Percentiles rank a stretch among this genome's conserved stretches.
Conservation (phyloP, 345 rosid species). For the Salix exigua region DNA sequence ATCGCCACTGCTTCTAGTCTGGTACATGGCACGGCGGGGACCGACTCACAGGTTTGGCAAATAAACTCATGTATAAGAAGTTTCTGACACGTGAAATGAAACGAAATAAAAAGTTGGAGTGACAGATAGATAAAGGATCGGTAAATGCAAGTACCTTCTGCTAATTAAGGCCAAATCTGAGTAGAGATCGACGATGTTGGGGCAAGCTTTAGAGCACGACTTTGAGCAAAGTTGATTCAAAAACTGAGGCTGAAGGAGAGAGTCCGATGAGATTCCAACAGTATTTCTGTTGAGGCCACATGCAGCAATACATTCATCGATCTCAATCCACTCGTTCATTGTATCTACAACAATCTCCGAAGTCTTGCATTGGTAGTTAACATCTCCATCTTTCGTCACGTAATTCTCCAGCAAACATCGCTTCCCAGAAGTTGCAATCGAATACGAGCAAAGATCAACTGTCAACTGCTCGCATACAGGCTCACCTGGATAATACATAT, state of each 20-base stretch:
- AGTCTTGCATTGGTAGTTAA: constrained; percentile 32
- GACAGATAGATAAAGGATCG: background rate
- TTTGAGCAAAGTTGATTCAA: constrained; percentile 32
- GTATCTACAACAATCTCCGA: constrained; percentile 17
- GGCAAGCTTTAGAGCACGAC: constrained; percentile 21
- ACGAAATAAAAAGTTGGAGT: background rate
- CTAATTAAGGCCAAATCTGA: constrained; percentile 25
- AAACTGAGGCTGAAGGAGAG: constrained; percentile 27
- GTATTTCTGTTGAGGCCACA: constrained; percentile 27
- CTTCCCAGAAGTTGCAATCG: constrained; percentile 27
- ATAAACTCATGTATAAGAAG: background rate
- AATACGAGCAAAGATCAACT: constrained; percentile 17
- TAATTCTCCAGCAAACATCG: constrained; percentile 34
- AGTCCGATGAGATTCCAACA: constrained; percentile 30
- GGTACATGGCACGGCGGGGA: constrained; percentile 13
- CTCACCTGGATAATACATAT: constrained; percentile 18
- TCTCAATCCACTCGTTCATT: constrained; percentile 23
- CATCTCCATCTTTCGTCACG: background rate
- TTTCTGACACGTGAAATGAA: background rate
- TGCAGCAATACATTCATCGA: constrained; percentile 23
- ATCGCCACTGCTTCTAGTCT: background rate
- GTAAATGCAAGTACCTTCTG: constrained; percentile 21
- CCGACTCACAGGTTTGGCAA: constrained; percentile 11
- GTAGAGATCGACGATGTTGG: constrained; percentile 35
- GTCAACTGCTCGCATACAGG: constrained; percentile 35